phyloP scores from a whole-genome alignment of 176 grass and related monocot genomes.

The Elaeis guineensis region DNA sequence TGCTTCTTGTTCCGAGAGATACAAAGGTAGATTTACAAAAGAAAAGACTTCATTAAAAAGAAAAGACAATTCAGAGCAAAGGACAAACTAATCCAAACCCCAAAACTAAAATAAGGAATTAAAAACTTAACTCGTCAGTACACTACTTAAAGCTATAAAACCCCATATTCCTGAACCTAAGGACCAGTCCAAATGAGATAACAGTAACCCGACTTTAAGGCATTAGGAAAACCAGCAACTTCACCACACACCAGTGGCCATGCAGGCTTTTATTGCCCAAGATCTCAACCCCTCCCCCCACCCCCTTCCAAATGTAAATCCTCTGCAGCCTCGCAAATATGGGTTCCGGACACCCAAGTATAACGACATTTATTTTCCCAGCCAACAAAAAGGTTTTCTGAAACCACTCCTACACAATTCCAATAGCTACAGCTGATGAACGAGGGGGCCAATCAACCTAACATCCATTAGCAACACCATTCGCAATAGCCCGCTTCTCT shows the following conservation, averaged over 20 bases:
- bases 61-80: no score
- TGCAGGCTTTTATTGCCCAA: slow-evolving; percentile 3
- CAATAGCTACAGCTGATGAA: no score
- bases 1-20: no score
- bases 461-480: slow-evolving; percentile 25
- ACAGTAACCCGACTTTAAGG: slow-evolving; percentile 18
- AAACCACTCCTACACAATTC: no score
- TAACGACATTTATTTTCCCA: background rate
- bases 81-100: no score
- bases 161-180: slow-evolving; percentile 27
- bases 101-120: background rate
- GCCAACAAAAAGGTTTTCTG: no score
- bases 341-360: background rate
- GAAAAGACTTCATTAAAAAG: no score
- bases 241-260: slow-evolving; percentile 8
- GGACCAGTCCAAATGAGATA: slow-evolving; percentile 16
- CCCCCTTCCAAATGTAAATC: background rate
- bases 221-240: slow-evolving; percentile 19
- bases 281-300: background rate
- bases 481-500: slow-evolving; percentile 21
- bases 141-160: slow-evolving; percentile 23
- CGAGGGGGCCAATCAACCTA: background rate
- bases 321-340: background rate
- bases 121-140: background rate
- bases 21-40: no score